Base-by-base conservation (phyloP, 805 yeast species). In the Scheffersomyces stipitis region DNA sequence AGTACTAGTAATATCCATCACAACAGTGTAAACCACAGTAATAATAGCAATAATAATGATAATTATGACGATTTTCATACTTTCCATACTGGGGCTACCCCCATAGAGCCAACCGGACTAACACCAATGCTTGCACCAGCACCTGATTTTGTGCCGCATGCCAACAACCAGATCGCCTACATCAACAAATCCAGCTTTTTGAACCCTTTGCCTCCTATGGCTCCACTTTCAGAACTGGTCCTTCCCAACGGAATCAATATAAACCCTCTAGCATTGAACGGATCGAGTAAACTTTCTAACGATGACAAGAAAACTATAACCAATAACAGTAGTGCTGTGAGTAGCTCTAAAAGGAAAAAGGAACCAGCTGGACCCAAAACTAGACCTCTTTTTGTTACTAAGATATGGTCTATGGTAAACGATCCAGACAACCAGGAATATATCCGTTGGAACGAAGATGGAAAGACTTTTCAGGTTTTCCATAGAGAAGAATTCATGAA, bases 361-460 rank as follows among this genome's bases (percentile, higher is more conserved):
- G 71, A 66, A 18, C 38, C 46, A 1, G 41, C 50, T 6, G 60
- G 58, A 2, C 65, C 71, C n/a, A 83, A 82, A 52, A 54, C 80
- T 0, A 69, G 88, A 36, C 95, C 98, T 1, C 95, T 96, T 0
- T 93, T 93, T 65, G 96, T 93, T 7, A 79, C 82, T 71, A 93
- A 93, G 60, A 67, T 93, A 14, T 91, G 99, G 99, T 76, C 82
- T 26, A 93, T 93, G 96, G 89, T 93, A 6, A 90, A 90, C 57
- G 96, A 91, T 56, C 69, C 78, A 1, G 52, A 62, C 0, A 91
- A 90, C 59, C 58, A 73, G 13, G 75, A 82, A 30, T 80, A 79
- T 50, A 91, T 93, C 32, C 70, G 80, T 26, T 93, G 99, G 99
- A 70, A 80, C 51, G 75, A 79, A 1, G 90, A 86, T 59, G 99